phyloP scores from a whole-genome alignment of 805 yeast genomes.

The Saturnispora mendoncae region DNA sequence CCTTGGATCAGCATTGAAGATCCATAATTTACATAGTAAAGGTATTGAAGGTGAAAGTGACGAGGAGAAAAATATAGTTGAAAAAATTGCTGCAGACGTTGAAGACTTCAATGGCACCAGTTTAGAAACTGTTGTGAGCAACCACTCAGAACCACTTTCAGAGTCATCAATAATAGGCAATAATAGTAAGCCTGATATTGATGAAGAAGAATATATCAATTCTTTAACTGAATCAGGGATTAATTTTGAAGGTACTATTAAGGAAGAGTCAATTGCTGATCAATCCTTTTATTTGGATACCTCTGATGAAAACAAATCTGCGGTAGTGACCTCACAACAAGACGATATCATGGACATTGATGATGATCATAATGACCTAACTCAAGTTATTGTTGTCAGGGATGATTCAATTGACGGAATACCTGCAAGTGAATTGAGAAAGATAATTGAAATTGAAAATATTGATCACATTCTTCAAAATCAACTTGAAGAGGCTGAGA shows the following conservation, averaged over 20 bases:
- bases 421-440: background rate
- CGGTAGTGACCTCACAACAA: too few relatives aligned
- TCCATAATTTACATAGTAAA: constrained; percentile 11
- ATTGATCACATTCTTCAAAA: constrained; percentile 8
- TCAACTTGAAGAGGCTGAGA: constrained; percentile 1
- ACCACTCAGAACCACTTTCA: constrained; percentile 13
- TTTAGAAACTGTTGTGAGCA: background rate
- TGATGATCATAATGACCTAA: background rate
- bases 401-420: background rate
- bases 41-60: constrained; percentile 10
- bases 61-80: constrained; percentile 6
- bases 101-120: too few relatives aligned
- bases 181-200: constrained; percentile 11
- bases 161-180: constrained; percentile 22
- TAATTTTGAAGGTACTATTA: constrained; percentile 9
- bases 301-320: constrained; percentile 11
- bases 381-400: constrained; percentile 9
- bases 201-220: constrained; percentile 22
- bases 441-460: constrained; percentile 4
- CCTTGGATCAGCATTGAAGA: constrained; percentile 6
- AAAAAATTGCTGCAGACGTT: constrained; percentile 6
- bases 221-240: constrained; percentile 20
- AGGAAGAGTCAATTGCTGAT: constrained; percentile 18
- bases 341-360: too few relatives aligned
- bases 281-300: constrained; percentile 21